Evolutionary conservation across 176 grass and related monocot genomes (phyloP).

Genomic region (Neostapfia colusana): DNA sequence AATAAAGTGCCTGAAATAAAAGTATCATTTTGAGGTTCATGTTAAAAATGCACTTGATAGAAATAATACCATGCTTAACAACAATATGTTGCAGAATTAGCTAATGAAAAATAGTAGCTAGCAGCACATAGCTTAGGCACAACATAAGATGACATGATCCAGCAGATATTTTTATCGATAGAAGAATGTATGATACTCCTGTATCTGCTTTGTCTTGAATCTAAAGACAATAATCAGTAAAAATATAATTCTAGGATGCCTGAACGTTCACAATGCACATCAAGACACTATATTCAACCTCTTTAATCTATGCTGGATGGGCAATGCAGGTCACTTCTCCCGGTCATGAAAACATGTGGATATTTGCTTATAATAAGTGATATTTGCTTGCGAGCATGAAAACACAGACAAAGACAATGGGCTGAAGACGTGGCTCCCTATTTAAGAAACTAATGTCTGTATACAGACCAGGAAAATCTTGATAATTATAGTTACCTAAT

Average conservation of each 20-base stretch:
- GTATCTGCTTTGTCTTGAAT: conserved; percentile 30
- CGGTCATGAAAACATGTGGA: conserved; percentile 16
- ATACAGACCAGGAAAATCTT: not conserved
- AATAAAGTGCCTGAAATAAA: conserved; percentile 87
- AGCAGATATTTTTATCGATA: not conserved
- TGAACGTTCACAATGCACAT: not conserved
- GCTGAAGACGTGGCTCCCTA: conserved; percentile 1
- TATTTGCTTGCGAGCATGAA: not conserved
- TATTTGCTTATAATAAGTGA: too few relatives aligned
- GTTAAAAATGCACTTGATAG: conserved; percentile 21
- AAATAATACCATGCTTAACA: not conserved
- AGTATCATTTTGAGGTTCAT: conserved; percentile 21
- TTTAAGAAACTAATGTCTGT: not conserved
- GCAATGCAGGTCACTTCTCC: not conserved
- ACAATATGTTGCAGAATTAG: conserved; percentile 4
- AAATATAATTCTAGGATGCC: not conserved
- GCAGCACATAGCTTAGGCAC: not conserved
- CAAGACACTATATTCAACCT: not conserved
- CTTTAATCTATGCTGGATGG: not conserved
- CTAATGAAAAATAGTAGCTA: not conserved
- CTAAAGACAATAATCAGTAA: not conserved
- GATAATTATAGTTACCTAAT: not conserved
- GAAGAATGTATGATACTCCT: not conserved
- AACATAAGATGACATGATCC: not conserved
- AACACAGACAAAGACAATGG: not conserved